A percentile compares a stretch with the other conserved stretches of the same genome.
These are phyloP conservation scores for Malus sylvestris DNA, from an alignment of 306 rosid species.

Conservation along the genomic window DNA sequence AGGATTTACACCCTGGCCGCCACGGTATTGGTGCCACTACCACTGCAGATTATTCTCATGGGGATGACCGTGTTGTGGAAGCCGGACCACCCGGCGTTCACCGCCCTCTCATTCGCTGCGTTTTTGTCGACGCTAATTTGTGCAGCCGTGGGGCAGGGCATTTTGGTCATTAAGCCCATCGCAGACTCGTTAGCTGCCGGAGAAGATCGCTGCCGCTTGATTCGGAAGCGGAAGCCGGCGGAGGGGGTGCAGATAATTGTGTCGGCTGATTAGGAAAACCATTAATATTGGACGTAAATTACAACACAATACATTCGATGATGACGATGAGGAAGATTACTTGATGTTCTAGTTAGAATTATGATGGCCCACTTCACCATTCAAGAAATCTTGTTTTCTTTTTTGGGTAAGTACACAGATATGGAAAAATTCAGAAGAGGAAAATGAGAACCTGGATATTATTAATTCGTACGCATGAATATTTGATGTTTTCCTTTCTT, in stretches of 20 bases:
- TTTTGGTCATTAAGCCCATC: constrained; percentile 75
- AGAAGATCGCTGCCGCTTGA: constrained; percentile 14
- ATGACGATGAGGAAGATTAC: neutral
- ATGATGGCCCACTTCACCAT: constrained; percentile 1
- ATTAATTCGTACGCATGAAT: neutral
- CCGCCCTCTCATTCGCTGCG: constrained; percentile 24
- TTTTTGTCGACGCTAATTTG: constrained; percentile 43
- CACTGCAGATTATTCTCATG: constrained; percentile 40
- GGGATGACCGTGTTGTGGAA: constrained; percentile 32
- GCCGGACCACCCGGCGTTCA: constrained; percentile 31
- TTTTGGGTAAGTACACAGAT: neutral
- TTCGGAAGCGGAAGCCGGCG: neutral
- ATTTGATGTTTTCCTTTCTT: neutral
- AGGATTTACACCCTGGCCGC: constrained; percentile 36
- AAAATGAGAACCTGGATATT: neutral
- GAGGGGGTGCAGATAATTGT: neutral
- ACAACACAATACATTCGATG: neutral
- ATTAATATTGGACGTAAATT: neutral
- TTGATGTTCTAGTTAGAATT: neutral
- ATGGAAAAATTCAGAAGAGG: neutral
- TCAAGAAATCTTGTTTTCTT: neutral
- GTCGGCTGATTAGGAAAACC: neutral
- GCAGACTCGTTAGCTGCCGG: constrained; percentile 65
- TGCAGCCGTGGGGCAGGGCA: constrained; percentile 59
- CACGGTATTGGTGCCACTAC: constrained; percentile 35